Evolutionary conservation across 306 rosid genomes (phyloP).

Genomic region (Clitoria ternatea): DNA sequence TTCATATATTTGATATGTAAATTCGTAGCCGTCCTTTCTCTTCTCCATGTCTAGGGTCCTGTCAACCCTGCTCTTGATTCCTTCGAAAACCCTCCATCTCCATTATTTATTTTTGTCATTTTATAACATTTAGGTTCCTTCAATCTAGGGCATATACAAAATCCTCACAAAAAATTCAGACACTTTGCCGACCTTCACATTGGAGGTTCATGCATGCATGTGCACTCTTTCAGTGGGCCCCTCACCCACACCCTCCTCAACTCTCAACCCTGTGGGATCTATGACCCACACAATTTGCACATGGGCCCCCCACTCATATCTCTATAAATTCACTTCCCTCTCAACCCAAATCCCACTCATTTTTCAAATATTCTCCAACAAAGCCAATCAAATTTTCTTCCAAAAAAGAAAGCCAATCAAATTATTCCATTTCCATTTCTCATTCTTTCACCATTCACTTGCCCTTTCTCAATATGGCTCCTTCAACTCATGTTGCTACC

Average conservation of each 20-base stretch:
- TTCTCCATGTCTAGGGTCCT: constrained; percentile 1
- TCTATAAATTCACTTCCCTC: constrained; percentile 17
- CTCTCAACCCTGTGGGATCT: neutral
- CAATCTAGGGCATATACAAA: neutral
- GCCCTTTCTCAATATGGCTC: constrained; percentile 12
- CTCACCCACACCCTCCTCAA: neutral
- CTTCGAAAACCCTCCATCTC: neutral
- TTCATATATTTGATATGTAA: neutral
- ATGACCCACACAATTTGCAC: neutral
- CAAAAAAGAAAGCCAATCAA: neutral
- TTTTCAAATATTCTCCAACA: constrained; percentile 17
- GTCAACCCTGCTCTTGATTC: neutral
- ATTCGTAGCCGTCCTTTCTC: constrained; percentile 33
- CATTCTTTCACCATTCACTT: neutral
- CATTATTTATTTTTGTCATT: neutral
- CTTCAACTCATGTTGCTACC: constrained; percentile 9
- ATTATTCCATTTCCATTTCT: neutral
- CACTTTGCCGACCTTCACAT: constrained; percentile 29
- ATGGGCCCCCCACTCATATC: neutral
- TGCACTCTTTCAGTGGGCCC: constrained; percentile 26
- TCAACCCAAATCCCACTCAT: neutral
- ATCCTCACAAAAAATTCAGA: neutral
- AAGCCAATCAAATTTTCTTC: neutral
- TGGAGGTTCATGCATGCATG: constrained; percentile 22
- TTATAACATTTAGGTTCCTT: constrained; percentile 11